Evolutionary conservation across 495 filamentous ascomycete genomes (phyloP).

Genomic region (Penicillium egyptiacum): DNA sequence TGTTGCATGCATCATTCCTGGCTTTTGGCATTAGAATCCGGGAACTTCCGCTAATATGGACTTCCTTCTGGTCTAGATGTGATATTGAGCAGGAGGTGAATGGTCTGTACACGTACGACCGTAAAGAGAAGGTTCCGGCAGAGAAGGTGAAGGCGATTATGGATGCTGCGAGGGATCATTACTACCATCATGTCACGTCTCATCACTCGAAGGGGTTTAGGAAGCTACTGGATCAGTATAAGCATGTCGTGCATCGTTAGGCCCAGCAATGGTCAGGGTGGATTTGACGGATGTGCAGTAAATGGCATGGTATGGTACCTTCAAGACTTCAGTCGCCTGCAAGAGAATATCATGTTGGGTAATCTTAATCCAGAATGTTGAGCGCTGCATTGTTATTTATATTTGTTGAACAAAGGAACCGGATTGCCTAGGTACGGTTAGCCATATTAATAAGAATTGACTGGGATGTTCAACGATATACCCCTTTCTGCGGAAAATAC

Average conservation of each 20-base stretch:
- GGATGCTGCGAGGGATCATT: conserved; percentile 36
- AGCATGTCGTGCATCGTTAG: conserved; percentile 18
- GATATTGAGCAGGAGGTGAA: conserved; percentile 47
- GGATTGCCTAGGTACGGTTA: too few species aligned
- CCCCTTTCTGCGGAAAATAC: neutral
- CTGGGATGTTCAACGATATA: too few species aligned
- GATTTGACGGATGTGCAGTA: neutral
- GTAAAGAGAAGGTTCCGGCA: conserved; percentile 37
- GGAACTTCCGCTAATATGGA: conserved; percentile 6
- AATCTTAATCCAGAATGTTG: neutral
- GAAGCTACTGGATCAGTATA: conserved; percentile 22
- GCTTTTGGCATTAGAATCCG: neutral
- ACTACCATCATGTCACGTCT: conserved; percentile 31
- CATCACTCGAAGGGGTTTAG: conserved; percentile 25
- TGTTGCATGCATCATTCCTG: conserved; percentile 12
- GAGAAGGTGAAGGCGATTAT: conserved; percentile 37
- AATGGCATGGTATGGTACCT: neutral
- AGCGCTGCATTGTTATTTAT: neutral
- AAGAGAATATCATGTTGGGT: neutral
- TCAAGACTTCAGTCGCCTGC: neutral
- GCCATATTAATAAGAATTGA: too few species aligned
- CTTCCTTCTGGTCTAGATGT: conserved; percentile 16
- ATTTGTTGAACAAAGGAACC: too few species aligned
- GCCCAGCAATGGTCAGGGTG: neutral
- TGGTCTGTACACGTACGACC: conserved; percentile 39